phyloP scores from a whole-genome alignment of 2,329 filamentous ascomycete species.

The Clarireedia sp. region DNA sequence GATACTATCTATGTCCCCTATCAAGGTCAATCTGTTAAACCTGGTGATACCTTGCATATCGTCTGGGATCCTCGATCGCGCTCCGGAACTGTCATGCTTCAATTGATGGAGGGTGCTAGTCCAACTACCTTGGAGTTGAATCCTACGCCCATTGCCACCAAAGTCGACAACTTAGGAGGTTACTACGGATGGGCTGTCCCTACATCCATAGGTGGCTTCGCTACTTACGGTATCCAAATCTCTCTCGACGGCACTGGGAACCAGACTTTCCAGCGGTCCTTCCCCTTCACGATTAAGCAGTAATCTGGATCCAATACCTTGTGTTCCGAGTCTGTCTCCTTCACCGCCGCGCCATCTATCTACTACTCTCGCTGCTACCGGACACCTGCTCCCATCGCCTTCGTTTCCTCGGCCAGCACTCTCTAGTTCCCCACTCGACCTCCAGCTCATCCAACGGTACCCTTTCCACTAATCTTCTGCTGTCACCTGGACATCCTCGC shows the following conservation, averaged over 20 bases:
- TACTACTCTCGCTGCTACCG: not conserved
- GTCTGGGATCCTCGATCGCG: constrained; percentile 38
- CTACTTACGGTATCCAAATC: constrained; percentile 52
- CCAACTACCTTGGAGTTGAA: constrained; percentile 37
- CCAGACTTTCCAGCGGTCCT: constrained; percentile 52
- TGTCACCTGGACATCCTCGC: no score
- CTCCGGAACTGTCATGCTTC: constrained; percentile 42
- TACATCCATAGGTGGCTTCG: constrained; percentile 35
- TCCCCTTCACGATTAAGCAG: constrained; percentile 40
- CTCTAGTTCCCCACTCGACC: no score
- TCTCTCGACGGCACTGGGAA: constrained; percentile 37
- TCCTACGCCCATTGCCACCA: constrained; percentile 40
- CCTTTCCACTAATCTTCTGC: no score
- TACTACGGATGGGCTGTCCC: constrained; percentile 45
- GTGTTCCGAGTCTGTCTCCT: not conserved
- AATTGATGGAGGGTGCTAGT: constrained; percentile 45
- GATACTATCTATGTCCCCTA: constrained; percentile 44
- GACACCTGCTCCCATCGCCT: not conserved
- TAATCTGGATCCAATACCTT: not conserved
- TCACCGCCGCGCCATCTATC: not conserved
- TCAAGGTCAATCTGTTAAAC: constrained; percentile 36
- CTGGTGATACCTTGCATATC: constrained; percentile 43
- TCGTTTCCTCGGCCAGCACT: not conserved
- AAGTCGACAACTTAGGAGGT: constrained; percentile 38
- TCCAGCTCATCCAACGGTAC: no score